Evolutionary conservation across 345 rosid genomes (phyloP), one percentile per base, ranked within the genome.

Genomic region (Ailanthus altissimus): DNA sequence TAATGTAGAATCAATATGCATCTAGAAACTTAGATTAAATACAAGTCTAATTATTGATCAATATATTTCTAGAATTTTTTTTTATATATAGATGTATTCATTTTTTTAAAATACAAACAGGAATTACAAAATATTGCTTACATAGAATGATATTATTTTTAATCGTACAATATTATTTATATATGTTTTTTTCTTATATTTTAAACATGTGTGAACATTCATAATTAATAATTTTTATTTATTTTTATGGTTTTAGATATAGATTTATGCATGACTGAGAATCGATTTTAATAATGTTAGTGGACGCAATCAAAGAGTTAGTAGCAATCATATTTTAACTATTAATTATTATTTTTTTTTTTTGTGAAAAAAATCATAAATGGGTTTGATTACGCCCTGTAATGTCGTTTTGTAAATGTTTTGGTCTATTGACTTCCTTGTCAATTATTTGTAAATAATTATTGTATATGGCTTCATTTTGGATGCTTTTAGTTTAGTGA

Each of bases 361-460:
- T 49, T 49, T 49, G 43, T 40, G 73, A 64, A 56, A 64, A 23
- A 49, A 72, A 79, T 47, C 62, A 67, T 46, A 58, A 60, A 67
- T 70, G 26, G 40, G 71, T 74, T 50, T 74, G 63, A 67, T 68
- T 0, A 16, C 57, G 18, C 57, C 36, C 5, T 62, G 40, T 32
- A 21, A 62, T 73, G 76, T 74, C 68, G 38, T 59, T 21, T 69
- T 61, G 68, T 64, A n/a, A 11, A 60, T 77, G 84, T 61, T 60
- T 28, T 60, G 58, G 42, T 74, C 54, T 60, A 42, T 62, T 13
- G 66, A 73, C 47, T 69, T 81, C 53, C 73, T 67, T 36, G 46
- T 51, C 53, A 43, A 28, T 59, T 62, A 15, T 11, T 75, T 40
- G 23, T 2, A 0, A 8, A 25, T 63, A 5, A 28, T 6, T 47